phyloP scores from a whole-genome alignment of 2,329 filamentous ascomycete genomes.

The Fusarium dlaminii region DNA sequence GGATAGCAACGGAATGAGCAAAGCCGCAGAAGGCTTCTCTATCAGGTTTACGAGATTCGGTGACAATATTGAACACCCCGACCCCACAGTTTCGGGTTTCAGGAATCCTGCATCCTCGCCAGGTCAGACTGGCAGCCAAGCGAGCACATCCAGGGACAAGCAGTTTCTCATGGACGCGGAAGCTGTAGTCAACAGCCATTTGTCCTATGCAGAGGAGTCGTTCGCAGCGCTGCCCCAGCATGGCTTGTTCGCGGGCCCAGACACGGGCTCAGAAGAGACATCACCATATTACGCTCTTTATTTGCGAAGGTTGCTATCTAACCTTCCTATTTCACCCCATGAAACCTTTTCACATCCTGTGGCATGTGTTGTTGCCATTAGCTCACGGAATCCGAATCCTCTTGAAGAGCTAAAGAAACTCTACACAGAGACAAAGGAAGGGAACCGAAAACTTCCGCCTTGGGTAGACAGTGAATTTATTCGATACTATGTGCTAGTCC shows the following conservation, averaged over 20 bases:
- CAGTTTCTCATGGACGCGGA: slow-evolving; percentile 73
- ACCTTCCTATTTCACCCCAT: slow-evolving; percentile 79
- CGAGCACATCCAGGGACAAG: slow-evolving; percentile 45
- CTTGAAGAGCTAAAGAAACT: slow-evolving; percentile 87
- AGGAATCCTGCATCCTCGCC: slow-evolving; percentile 53
- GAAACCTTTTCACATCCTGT: slow-evolving; percentile 97
- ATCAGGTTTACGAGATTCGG: slow-evolving; percentile 84
- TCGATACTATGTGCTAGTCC: slow-evolving; percentile 94
- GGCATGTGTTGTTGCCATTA: slow-evolving; percentile 93
- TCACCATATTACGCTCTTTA: slow-evolving; percentile 89
- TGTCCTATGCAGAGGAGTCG: slow-evolving; percentile 77
- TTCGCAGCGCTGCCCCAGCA: slow-evolving; percentile 51
- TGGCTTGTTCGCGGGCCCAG: slow-evolving; percentile 52
- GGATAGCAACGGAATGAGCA: slow-evolving; percentile 87
- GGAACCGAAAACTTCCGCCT: slow-evolving; percentile 75
- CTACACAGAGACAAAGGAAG: slow-evolving; percentile 85
- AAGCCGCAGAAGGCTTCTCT: slow-evolving; percentile 87
- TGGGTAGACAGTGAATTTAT: slow-evolving; percentile 95
- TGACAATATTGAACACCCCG: slow-evolving; percentile 63
- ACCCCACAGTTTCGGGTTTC: slow-evolving; percentile 47
- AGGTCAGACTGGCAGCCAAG: slow-evolving; percentile 39
- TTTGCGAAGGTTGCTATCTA: slow-evolving; percentile 82
- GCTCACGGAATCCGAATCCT: slow-evolving; percentile 82
- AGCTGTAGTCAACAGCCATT: slow-evolving; percentile 79
- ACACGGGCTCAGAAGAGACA: slow-evolving; percentile 60